Base-by-base conservation (phyloP, 169 alveolate species). In the Toxoplasma gondii region DNA sequence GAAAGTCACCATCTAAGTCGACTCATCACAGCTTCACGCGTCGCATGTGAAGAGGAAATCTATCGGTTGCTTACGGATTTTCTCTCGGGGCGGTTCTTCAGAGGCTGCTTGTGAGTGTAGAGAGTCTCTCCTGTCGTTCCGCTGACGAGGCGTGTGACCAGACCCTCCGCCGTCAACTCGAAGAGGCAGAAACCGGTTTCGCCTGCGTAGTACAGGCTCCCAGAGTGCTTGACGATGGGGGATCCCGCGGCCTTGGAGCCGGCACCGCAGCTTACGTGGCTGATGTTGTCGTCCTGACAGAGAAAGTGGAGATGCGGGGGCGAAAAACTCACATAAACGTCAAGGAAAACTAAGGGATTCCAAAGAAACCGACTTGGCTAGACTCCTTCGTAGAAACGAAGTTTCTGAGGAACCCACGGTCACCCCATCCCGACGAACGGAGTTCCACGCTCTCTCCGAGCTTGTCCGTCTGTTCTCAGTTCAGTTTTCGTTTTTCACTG, bases 121-220 rank as follows among this genome's bases (percentile, higher is more conserved):
- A 97, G 74, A 39, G 96, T 94, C 9, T 96, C 97, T 34, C 98
- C 98, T 39, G 92, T 97, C 53, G 93, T 94, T 9, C 98, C 98
- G 82, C 96, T 94, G 49, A 97, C 91, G 92, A 97, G 96, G 88
- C 96, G 96, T 36, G 98, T 97, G 45, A 96, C 93, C 67, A 97
- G 91, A 22, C 98, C 98, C 43, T 96, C 97, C 34, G 96, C 96
- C 31, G 95, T 92, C 80, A 97, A 95, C 91, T 97, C 98, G 92
- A 97, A 98, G 84, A 96, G 88, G 86, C 98, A 97, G 94, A 97
- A 97, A 27, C 98, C 98, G 39, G 97, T 93, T 64, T 95, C 97
- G 36, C 96, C 97, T 86, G 97, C 93, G 97, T 90, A 97, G 93
- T 96, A 97, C 84, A 93, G 88, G 19, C 98, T 96, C 36, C 96